These are phyloP conservation scores for Chaetomium strumarium DNA, from an alignment of 2,329 filamentous ascomycete genomes.

Conservation along the genomic window DNA sequence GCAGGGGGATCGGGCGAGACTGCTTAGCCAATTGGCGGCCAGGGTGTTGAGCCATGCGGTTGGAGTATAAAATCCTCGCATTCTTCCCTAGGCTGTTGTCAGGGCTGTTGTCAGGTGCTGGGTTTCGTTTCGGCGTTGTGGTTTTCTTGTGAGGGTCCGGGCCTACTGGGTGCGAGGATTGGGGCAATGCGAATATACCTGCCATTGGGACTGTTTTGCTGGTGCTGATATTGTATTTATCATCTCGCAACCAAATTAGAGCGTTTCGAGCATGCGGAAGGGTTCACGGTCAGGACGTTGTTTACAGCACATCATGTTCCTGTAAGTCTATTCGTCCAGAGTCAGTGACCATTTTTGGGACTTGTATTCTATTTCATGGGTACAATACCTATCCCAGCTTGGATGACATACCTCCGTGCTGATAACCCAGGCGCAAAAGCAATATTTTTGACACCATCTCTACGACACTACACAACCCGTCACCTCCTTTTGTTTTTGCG, in stretches of 20 bases:
- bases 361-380: background rate
- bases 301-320: background rate
- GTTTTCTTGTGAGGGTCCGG: background rate
- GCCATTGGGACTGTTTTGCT: too few relatives aligned
- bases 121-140: background rate
- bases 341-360: background rate
- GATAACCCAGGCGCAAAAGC: background rate
- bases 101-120: background rate
- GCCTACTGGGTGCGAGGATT: too few relatives aligned
- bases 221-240: background rate
- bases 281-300: background rate
- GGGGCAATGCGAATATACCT: too few relatives aligned
- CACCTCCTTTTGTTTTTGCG: conserved; percentile 51
- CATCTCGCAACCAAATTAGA: background rate
- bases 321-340: background rate
- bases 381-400: background rate
- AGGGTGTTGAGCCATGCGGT: conserved; percentile 81
- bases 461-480: conserved; percentile 9
- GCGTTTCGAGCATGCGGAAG: background rate
- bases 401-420: background rate
- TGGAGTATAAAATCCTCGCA: conserved; percentile 36
- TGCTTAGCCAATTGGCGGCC: conserved; percentile 77
- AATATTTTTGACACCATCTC: background rate
- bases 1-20: conserved; percentile 69
- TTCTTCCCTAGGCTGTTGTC: too few relatives aligned